A percentile compares a stretch with the other conserved stretches of the same genome.
phyloP scores from a whole-genome alignment of 257 asterid species.

The Fraxinus quadrangulata region DNA sequence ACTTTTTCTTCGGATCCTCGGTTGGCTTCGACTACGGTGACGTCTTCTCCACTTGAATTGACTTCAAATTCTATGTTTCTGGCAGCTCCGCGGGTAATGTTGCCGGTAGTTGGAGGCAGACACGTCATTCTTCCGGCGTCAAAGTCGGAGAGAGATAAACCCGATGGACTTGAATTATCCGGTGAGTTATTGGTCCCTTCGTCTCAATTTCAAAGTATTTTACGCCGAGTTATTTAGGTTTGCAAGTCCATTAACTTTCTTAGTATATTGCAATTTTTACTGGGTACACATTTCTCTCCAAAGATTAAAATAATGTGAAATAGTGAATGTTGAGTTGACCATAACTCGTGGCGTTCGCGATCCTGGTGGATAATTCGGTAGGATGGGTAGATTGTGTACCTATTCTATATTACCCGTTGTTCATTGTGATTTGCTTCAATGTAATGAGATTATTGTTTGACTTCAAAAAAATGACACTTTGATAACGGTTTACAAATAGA shows the following conservation, averaged over 20 bases:
- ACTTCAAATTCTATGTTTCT: conserved; percentile 36
- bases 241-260: neutral
- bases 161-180: conserved; percentile 44
- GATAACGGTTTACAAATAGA: neutral
- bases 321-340: neutral
- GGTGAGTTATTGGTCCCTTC: conserved; percentile 38
- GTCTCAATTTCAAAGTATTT: neutral
- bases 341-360: neutral
- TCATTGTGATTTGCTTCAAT: no score
- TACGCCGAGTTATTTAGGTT: neutral
- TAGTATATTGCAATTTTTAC: neutral
- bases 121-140: conserved; percentile 51
- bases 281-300: neutral
- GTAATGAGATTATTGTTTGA: no score
- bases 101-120: conserved; percentile 66
- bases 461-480: neutral
- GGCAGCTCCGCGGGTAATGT: conserved; percentile 60
- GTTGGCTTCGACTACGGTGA: conserved; percentile 27
- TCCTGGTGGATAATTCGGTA: no score
- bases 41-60: conserved; percentile 36
- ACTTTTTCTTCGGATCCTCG: conserved; percentile 53
- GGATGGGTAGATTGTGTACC: no score
- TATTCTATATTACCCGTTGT: no score
- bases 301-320: neutral
- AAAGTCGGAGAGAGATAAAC: conserved; percentile 42